Evolutionary conservation across 306 rosid species (phyloP).

Genomic region (Malus asiatica): DNA sequence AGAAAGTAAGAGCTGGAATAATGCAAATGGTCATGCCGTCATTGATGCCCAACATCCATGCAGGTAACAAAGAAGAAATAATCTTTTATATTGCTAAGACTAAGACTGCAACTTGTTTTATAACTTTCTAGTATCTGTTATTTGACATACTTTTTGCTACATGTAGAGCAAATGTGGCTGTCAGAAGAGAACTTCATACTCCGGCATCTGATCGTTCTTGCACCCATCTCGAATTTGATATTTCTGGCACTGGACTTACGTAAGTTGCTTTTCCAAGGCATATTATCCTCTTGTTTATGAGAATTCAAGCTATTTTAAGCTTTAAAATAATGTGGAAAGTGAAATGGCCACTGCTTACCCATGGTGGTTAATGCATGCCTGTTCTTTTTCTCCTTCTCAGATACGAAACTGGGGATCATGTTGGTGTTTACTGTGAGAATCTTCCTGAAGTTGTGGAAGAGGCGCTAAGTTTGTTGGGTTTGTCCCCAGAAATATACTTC

Average conservation of each 20-base stretch:
- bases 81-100: neutral
- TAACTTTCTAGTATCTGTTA: neutral
- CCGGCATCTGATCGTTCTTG: slow-evolving; percentile 90
- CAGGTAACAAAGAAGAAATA: slow-evolving; percentile 39
- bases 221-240: slow-evolving; percentile 89
- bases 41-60: slow-evolving; percentile 95
- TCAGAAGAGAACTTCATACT: slow-evolving; percentile 81
- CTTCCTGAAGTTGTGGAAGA: slow-evolving; percentile 74
- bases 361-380: slow-evolving; percentile 1
- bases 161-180: slow-evolving; percentile 89
- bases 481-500: slow-evolving; percentile 75
- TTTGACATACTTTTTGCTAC: slow-evolving; percentile 29
- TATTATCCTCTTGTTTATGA: neutral
- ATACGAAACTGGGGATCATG: slow-evolving; percentile 98
- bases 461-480: slow-evolving; percentile 53
- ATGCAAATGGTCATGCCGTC: slow-evolving; percentile 72
- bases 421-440: slow-evolving; percentile 94
- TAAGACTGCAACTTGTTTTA: slow-evolving; percentile 5
- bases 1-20: slow-evolving; percentile 53
- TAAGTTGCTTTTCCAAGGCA: slow-evolving; percentile 31
- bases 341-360: neutral
- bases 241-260: slow-evolving; percentile 68
- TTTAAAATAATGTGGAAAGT: slow-evolving; percentile 2
- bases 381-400: slow-evolving; percentile 32
- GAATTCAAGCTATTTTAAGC: neutral